phyloP scores from a whole-genome alignment of 2,329 filamentous ascomycete species.

The Xylariaceae sp. region DNA sequence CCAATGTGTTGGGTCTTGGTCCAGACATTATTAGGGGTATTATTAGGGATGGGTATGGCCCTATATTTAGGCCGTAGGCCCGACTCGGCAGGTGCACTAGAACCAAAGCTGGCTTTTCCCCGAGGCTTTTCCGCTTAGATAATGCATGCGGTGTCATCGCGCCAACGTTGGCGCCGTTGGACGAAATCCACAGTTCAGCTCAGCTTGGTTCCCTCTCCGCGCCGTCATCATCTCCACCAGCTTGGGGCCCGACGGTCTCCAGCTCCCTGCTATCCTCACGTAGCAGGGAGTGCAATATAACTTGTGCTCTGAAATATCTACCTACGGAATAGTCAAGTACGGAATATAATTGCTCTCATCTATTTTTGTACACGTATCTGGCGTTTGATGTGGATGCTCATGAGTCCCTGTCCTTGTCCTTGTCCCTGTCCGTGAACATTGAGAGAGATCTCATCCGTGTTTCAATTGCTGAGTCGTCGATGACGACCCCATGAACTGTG shows the following conservation, averaged over 20 bases:
- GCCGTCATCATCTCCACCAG: no score
- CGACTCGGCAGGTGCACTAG: no score
- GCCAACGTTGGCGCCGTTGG: not conserved
- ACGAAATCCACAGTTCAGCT: no score
- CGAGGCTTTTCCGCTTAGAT: not conserved
- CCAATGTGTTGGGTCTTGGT: no score
- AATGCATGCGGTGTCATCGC: not conserved
- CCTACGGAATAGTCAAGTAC: no score
- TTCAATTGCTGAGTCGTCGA: no score
- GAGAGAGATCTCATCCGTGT: no score
- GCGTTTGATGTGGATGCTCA: not conserved
- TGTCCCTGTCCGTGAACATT: not conserved
- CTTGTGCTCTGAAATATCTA: no score
- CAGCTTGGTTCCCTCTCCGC: no score
- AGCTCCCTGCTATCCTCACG: no score
- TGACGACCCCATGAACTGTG: not conserved
- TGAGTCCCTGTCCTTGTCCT: not conserved
- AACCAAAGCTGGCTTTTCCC: not conserved
- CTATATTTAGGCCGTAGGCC: not conserved
- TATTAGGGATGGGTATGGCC: not conserved
- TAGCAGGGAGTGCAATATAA: no score
- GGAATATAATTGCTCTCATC: not conserved
- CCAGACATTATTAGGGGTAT: not conserved
- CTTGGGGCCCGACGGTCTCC: no score
- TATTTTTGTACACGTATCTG: not conserved